Evolutionary conservation across 176 grass and related monocot species (phyloP).

Genomic region (Echinochloa phyllopogon): DNA sequence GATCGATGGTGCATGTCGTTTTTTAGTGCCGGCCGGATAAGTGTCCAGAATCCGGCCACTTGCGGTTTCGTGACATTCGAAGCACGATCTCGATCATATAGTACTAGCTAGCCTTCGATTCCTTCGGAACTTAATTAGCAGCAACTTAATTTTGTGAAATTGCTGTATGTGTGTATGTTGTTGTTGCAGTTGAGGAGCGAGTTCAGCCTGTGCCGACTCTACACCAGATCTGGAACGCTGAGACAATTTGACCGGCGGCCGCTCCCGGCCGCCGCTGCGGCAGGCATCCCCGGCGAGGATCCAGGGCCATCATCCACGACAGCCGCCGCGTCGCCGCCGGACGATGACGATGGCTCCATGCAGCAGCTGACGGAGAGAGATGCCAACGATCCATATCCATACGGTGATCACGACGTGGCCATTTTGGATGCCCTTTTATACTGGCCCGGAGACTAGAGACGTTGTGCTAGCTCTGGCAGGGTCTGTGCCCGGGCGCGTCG

Average conservation of each 20-base stretch:
- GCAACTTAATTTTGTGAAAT: neutral
- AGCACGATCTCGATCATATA: no score
- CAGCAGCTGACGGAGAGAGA: neutral
- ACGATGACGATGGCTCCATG: slow-evolving; percentile 36
- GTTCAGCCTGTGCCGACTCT: slow-evolving; percentile 92
- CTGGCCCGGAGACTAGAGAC: slow-evolving; percentile 40
- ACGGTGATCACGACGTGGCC: slow-evolving; percentile 35
- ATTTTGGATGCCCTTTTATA: slow-evolving; percentile 40
- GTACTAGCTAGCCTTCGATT: no score
- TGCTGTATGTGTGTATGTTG: neutral
- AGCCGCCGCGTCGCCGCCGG: slow-evolving; percentile 42
- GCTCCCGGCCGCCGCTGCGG: neutral
- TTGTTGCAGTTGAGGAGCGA: slow-evolving; percentile 72
- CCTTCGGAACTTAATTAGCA: no score
- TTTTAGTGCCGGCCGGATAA: slow-evolving; percentile 35
- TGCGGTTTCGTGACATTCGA: slow-evolving; percentile 6
- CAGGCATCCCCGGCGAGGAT: slow-evolving; percentile 27
- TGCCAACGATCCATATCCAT: neutral
- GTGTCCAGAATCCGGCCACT: slow-evolving; percentile 21
- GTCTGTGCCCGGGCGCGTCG: neutral
- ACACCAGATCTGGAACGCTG: slow-evolving; percentile 62
- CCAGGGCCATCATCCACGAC: slow-evolving; percentile 8
- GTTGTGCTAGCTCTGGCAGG: neutral
- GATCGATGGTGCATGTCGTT: slow-evolving; percentile 31
- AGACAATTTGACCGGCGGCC: slow-evolving; percentile 84